Conservation (phyloP, 2,329 filamentous ascomycete species). For the Aspergillus amoenus region DNA sequence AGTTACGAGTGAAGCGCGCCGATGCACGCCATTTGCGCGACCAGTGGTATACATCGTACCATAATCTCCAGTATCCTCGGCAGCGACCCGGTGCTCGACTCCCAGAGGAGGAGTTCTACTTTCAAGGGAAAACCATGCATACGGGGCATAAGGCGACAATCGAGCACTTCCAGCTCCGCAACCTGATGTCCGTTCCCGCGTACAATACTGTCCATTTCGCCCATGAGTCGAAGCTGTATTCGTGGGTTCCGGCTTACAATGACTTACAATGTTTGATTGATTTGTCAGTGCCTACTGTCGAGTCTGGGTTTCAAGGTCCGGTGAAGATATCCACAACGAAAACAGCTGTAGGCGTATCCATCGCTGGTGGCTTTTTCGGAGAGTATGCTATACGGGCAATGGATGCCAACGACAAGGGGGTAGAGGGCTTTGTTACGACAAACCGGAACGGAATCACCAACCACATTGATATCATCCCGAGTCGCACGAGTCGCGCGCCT, state of each 20-base stretch:
- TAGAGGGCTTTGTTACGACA: conserved; percentile 50
- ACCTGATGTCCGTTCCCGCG: conserved; percentile 55
- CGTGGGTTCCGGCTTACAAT: conserved; percentile 49
- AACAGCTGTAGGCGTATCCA: conserved; percentile 48
- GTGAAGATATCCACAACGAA: conserved; percentile 56
- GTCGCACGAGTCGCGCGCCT: conserved; percentile 48
- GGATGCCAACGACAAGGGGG: conserved; percentile 30
- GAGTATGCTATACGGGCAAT: conserved; percentile 54
- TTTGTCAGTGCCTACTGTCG: conserved; percentile 42
- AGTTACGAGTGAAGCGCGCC: conserved; percentile 34
- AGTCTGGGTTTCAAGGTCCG: conserved; percentile 35
- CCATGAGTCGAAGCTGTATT: conserved; percentile 47
- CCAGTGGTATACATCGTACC: conserved; percentile 42
- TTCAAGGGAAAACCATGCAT: conserved; percentile 50
- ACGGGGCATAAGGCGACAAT: conserved; percentile 51
- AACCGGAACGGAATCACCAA: conserved; percentile 56
- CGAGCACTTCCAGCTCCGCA: conserved; percentile 60
- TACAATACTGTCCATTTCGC: conserved; percentile 58
- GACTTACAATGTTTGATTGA: conserved; percentile 49
- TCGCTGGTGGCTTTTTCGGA: conserved; percentile 58
- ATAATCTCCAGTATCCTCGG: conserved; percentile 35
- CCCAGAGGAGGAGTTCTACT: conserved; percentile 46
- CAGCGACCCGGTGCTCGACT: conserved; percentile 28
- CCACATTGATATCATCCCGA: conserved; percentile 55
- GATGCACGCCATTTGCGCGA: conserved; percentile 41